A percentile compares a stretch with the other conserved stretches of the same genome.
Conservation (phyloP, 371 early-diverging fungal genomes). For the Mucor mucedo region DNA sequence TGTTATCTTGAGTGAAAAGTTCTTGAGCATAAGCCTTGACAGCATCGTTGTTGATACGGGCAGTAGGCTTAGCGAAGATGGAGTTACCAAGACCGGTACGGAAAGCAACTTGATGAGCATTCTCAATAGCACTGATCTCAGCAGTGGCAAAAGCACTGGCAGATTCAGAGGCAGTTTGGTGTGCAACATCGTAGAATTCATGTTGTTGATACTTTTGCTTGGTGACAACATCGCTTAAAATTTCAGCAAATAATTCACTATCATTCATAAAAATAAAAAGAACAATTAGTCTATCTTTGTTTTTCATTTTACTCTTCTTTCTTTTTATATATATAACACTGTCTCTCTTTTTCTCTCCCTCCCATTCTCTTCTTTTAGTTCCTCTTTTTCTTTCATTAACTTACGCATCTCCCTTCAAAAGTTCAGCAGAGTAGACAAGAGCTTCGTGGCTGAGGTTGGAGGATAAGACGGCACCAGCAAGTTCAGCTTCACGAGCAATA, state of each 20-base stretch:
- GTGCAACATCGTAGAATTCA: constrained; percentile 81
- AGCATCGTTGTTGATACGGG: constrained; percentile 62
- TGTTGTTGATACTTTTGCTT: constrained; percentile 86
- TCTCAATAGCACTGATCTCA: constrained; percentile 74
- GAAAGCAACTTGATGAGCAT: constrained; percentile 91
- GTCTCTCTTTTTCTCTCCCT: background rate
- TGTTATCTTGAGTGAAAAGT: constrained; percentile 72
- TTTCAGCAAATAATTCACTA: constrained; percentile 88
- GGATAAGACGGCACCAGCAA: constrained; percentile 87
- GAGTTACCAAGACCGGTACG: constrained; percentile 95
- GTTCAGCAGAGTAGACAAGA: constrained; percentile 85
- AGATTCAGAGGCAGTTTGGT: constrained; percentile 73
- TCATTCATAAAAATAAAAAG: background rate
- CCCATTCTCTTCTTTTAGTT: background rate
- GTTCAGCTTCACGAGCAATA: constrained; percentile 90
- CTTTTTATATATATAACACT: background rate
- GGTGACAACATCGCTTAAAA: constrained; percentile 77
- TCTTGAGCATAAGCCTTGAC: constrained; percentile 77
- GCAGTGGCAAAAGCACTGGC: constrained; percentile 71
- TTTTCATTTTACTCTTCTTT: constrained; percentile 1
- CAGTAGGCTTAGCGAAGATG: constrained; percentile 74
- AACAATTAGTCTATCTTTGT: background rate
- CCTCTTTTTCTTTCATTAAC: constrained; percentile 30
- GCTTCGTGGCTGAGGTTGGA: constrained; percentile 84
- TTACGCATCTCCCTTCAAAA: constrained; percentile 91